Evolutionary conservation across 2,329 filamentous ascomycete genomes (phyloP).

Genomic region (Fusarium sublunatum): DNA sequence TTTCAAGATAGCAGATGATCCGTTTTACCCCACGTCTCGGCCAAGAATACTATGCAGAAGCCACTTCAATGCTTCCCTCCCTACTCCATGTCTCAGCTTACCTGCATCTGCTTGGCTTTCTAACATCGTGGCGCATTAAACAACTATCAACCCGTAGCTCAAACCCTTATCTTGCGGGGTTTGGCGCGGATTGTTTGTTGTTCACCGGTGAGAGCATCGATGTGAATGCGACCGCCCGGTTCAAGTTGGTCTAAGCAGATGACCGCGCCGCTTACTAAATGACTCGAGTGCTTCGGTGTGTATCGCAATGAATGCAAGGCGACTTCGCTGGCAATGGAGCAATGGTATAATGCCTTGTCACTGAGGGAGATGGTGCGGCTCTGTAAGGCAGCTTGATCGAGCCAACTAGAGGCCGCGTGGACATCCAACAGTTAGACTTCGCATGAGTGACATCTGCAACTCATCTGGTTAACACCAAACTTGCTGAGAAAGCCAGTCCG

Average conservation of each 20-base stretch:
- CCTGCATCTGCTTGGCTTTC: neutral
- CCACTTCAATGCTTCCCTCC: neutral
- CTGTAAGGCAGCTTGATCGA: too few relatives aligned
- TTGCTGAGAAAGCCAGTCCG: too few relatives aligned
- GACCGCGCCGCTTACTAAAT: too few relatives aligned
- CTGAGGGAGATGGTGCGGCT: too few relatives aligned
- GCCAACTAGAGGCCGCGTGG: too few relatives aligned
- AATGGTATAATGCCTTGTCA: too few relatives aligned
- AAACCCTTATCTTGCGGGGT: neutral
- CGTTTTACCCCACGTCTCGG: constrained; percentile 1
- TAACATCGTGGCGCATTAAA: too few relatives aligned
- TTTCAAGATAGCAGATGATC: neutral
- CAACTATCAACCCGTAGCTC: neutral
- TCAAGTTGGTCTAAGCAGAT: neutral
- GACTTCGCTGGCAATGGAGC: too few relatives aligned
- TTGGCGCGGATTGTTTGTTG: neutral
- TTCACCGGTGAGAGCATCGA: neutral
- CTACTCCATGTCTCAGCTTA: neutral
- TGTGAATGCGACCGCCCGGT: neutral
- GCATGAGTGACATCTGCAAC: too few relatives aligned
- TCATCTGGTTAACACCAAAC: too few relatives aligned
- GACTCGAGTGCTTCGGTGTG: neutral
- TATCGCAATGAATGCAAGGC: neutral
- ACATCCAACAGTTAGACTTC: too few relatives aligned
- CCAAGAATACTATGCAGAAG: neutral